Conservation (phyloP, 2,329 filamentous ascomycete species). For the Coleophoma eucalyptorum region DNA sequence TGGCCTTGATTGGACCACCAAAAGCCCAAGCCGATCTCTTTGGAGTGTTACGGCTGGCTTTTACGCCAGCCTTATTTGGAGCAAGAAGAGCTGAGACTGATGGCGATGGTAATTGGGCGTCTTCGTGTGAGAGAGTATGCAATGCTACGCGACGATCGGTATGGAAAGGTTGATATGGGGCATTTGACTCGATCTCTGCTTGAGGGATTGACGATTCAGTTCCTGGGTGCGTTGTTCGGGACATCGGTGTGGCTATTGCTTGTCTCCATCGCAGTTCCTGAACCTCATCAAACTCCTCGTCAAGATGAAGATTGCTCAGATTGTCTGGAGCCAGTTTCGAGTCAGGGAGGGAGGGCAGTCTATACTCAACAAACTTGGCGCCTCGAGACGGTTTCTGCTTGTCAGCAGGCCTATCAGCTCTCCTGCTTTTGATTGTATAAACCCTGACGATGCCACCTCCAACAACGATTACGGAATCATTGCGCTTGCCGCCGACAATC, state of each 20-base stretch:
- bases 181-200: conserved; percentile 92
- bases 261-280: conserved; percentile 27
- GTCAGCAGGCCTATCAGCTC: conserved; percentile 48
- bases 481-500: conserved; percentile 61
- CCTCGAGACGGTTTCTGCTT: conserved; percentile 49
- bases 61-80: conserved; percentile 23
- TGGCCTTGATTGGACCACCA: conserved; percentile 48
- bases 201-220: conserved; percentile 63
- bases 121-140: conserved; percentile 51
- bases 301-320: conserved; percentile 49
- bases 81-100: conserved; percentile 22
- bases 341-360: conserved; percentile 59
- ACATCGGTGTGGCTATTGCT: conserved; percentile 30
- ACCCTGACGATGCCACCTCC: conserved; percentile 63
- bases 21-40: conserved; percentile 50
- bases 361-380: conserved; percentile 49
- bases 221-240: conserved; percentile 34
- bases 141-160: conserved; percentile 82
- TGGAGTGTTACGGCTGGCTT: neutral
- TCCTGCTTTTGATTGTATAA: conserved; percentile 42
- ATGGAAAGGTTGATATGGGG: conserved; percentile 94
- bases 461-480: conserved; percentile 60
- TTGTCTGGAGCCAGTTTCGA: conserved; percentile 52
- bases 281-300: conserved; percentile 22
- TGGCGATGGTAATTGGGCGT: conserved; percentile 12